Base-by-base conservation (phyloP, 2,329 filamentous ascomycete genomes). In the Uncinocarpus reesii region DNA sequence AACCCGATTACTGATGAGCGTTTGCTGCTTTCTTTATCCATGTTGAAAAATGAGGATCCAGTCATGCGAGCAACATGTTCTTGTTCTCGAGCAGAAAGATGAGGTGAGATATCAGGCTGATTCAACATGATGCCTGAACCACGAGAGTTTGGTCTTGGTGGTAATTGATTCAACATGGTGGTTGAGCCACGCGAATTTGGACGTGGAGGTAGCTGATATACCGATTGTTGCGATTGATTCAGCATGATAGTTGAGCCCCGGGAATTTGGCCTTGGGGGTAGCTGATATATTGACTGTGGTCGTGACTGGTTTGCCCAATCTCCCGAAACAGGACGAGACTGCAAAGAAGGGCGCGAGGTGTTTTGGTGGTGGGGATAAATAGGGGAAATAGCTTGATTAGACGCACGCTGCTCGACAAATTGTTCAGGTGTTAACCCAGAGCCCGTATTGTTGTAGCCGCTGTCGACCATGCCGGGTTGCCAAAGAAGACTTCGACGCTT, bases 11-110 rank as follows among this genome's bases (percentile, higher is more conserved):
- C 32, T 7, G 72, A 67, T 47, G 71, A 70, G 36, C 69, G 66
- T 51, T 74, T 75, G 53, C 71, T 70, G 43, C 73, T 72, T 42
- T 75, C 75, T 31, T 62, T 65, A 3, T 75, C 76, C 61, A 93
- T 71, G 50, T 77, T 80, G 57, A 93, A 77, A 42, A 94, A 71
- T 0, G 88, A 84, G 0, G 80, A 81, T 1, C 85, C 84, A 0
- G 87, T 94, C 56, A 86, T 74, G 31, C 84, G 79, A 7, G 88
- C 85, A n/a, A 94, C 77, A 56, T 93, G 83, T 65, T 93, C 86
- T 62, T 93, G 88, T 64, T 95, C 88, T 13, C 84, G 79, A 15
- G 88, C 88, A 16, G 85, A 88, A n/a, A 95, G 72, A 49, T 82
- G 77, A 0, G 70, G 67, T 7, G 76, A 73, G 20, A 75, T 66